phyloP scores from a whole-genome alignment of 345 rosid genomes.

The Eucalyptus paniculata region DNA sequence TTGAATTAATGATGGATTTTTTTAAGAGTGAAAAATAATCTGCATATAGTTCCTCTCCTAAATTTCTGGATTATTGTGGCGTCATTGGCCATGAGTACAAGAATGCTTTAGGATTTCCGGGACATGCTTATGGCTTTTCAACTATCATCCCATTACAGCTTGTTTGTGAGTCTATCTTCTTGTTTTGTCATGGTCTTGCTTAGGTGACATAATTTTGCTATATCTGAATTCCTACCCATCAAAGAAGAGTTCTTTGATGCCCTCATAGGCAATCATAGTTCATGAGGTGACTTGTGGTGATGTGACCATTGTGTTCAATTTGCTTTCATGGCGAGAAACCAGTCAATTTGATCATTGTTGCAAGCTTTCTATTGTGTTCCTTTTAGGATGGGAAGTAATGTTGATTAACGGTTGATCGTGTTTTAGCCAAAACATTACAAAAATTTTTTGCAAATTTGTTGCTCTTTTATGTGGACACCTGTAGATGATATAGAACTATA shows the following conservation, averaged over 20 bases:
- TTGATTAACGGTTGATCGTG: neutral
- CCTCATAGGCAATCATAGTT: neutral
- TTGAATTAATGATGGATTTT: neutral
- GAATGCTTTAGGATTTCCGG: neutral
- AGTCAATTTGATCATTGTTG: neutral
- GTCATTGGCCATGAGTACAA: neutral
- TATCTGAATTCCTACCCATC: neutral
- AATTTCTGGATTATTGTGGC: neutral
- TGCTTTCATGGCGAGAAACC: neutral
- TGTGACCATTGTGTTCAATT: neutral
- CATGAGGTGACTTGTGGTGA: neutral
- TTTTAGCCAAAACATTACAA: neutral
- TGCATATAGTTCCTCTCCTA: neutral
- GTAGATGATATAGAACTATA: neutral
- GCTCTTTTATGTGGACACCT: neutral
- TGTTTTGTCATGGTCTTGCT: neutral
- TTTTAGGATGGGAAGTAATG: neutral
- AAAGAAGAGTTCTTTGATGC: neutral
- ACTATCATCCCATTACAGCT: neutral
- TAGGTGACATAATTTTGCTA: neutral
- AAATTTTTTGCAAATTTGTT: neutral
- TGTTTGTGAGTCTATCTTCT: neutral
- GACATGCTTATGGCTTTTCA: neutral
- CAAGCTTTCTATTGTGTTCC: neutral
- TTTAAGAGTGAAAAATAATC: neutral